Conservation (phyloP, 306 rosid genomes). For the Oxytropis ochrocephala region DNA sequence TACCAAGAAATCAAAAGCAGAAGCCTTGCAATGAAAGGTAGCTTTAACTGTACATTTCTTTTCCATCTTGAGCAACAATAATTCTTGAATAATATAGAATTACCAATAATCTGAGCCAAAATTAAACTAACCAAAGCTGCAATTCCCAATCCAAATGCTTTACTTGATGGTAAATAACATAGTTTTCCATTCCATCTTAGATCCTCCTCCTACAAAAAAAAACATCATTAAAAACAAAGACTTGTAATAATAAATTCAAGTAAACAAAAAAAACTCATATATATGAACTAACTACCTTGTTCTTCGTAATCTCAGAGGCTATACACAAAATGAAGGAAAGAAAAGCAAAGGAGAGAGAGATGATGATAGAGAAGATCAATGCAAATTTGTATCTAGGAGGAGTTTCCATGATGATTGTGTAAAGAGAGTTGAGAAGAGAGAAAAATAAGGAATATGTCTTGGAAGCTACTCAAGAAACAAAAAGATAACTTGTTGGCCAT, state of each 20-base stretch:
- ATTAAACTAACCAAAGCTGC: conserved; percentile 51
- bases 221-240: not conserved
- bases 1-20: conserved; percentile 74
- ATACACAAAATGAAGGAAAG: conserved; percentile 59
- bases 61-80: conserved; percentile 36
- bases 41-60: conserved; percentile 31
- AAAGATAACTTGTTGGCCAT: conserved; percentile 23
- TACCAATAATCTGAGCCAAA: conserved; percentile 58
- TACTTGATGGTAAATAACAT: conserved; percentile 69
- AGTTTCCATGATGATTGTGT: conserved; percentile 41
- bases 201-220: conserved; percentile 47
- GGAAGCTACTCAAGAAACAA: conserved; percentile 42
- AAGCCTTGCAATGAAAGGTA: conserved; percentile 31
- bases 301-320: conserved; percentile 57
- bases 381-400: conserved; percentile 28
- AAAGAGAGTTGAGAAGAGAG: conserved; percentile 18
- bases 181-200: conserved; percentile 55
- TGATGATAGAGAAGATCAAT: conserved; percentile 23
- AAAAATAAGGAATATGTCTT: conserved; percentile 20
- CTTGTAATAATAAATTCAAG: not conserved
- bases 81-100: conserved; percentile 33
- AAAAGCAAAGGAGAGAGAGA: conserved; percentile 50
- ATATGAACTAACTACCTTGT: conserved; percentile 37
- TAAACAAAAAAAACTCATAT: not conserved
- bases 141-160: conserved; percentile 62